Percentiles rank a stretch among this genome's conserved stretches.
phyloP scores from a whole-genome alignment of 768 basidiomycete species.

The Hortiboletus campestris region DNA sequence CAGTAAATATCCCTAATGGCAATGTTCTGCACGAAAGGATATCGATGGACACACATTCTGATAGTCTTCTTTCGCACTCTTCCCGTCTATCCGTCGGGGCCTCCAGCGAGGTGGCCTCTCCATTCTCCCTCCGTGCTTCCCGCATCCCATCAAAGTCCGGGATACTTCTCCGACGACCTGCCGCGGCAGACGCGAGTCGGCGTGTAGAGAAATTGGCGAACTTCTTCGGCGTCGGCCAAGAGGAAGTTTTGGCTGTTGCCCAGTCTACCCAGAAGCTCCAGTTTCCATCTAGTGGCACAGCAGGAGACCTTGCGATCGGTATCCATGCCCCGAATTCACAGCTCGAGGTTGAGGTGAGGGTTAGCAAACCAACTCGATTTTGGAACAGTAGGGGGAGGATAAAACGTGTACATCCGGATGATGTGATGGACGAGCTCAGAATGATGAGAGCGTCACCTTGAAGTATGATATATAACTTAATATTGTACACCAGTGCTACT shows the following conservation, averaged over 20 bases:
- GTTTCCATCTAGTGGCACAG: not conserved
- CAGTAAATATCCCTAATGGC: not conserved
- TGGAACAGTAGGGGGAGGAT: conserved; percentile 35
- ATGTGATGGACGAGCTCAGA: conserved; percentile 45
- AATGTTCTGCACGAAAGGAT: not conserved
- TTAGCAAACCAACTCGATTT: conserved; percentile 38
- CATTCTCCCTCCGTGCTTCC: not conserved
- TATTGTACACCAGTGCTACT: too few relatives aligned
- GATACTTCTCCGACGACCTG: not conserved
- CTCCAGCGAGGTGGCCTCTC: not conserved
- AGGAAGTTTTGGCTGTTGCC: conserved; percentile 1
- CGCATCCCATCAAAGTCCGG: not conserved
- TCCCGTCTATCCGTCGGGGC: not conserved
- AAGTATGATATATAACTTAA: not conserved
- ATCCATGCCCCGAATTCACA: not conserved
- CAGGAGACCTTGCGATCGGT: conserved; percentile 4
- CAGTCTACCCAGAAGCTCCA: not conserved
- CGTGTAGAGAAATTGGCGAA: conserved; percentile 14
- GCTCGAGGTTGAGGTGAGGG: conserved; percentile 39
- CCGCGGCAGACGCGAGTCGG: conserved; percentile 4
- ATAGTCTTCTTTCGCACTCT: not conserved
- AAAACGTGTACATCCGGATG: conserved; percentile 39
- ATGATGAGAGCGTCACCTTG: conserved; percentile 34
- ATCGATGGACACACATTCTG: not conserved
- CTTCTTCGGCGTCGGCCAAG: conserved; percentile 17